These are phyloP conservation scores for Pichia sp. DNA, from an alignment of 1,139 yeast species.

Conservation along the genomic window DNA sequence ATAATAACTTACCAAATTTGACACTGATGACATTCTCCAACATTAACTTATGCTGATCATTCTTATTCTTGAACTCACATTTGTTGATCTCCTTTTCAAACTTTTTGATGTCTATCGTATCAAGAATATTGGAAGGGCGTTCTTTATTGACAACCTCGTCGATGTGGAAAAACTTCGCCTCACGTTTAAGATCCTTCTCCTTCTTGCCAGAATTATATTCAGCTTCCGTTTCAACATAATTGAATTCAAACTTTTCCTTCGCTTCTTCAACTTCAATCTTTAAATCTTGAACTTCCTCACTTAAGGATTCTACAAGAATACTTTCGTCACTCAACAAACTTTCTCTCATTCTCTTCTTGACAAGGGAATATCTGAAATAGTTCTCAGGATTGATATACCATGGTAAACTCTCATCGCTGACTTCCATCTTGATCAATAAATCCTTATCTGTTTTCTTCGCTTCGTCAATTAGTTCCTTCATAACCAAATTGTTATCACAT, in stretches of 20 bases:
- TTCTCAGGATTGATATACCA: conserved; percentile 28
- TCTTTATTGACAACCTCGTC: background rate
- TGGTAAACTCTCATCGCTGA: conserved; percentile 27
- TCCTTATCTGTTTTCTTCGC: conserved; percentile 3
- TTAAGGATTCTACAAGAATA: conserved; percentile 17
- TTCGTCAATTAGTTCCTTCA: conserved; percentile 13
- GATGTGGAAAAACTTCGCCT: conserved; percentile 9
- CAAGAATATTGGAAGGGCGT: background rate
- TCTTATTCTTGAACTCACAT: background rate
- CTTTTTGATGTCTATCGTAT: background rate
- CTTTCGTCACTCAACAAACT: conserved; percentile 13
- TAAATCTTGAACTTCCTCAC: conserved; percentile 21
- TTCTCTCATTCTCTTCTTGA: conserved; percentile 16
- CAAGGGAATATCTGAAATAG: conserved; percentile 22
- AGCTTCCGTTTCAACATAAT: conserved; percentile 23
- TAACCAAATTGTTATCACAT: conserved; percentile 16
- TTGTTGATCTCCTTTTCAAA: conserved; percentile 9
- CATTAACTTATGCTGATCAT: conserved; percentile 10
- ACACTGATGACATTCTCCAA: conserved; percentile 25
- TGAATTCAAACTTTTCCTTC: conserved; percentile 26
- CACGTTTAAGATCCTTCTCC: no score
- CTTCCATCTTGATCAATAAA: conserved; percentile 14
- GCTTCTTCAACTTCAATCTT: conserved; percentile 24
- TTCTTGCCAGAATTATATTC: no score
- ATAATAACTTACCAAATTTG: conserved; percentile 29